Base-by-base conservation (phyloP, 192 early-diverging fungal genomes). In the Obelidium mucronatum region DNA sequence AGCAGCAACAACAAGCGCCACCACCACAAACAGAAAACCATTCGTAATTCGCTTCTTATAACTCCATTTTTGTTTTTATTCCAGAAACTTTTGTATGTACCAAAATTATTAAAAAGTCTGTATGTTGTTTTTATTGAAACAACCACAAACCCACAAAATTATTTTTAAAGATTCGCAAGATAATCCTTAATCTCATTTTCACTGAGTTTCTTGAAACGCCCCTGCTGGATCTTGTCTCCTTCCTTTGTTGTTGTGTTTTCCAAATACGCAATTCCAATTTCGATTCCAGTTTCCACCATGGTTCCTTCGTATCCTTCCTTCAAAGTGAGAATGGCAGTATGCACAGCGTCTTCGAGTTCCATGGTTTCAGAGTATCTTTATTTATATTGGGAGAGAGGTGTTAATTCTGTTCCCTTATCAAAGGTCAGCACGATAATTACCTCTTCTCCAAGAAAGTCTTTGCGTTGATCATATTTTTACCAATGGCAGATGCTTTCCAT, bases 401-500 rank as follows among this genome's bases (percentile, higher is more conserved):
- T 31, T 22, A 31, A 13, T 22, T 8, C 33, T 31, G 15, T 60
- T 60, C 33, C 33, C 33, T 13, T 31, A 30, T n/a, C n/a, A n/a
- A n/a, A n/a, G n/a, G n/a, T n/a, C n/a, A n/a, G n/a, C 33, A 19
- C 28, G 24, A 36, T 40, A 28, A 75, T 56, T 76, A 95, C 91
- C 96, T 81, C 90, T 99, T 99, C 82, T 99, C 97, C 73, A 99
- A 82, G 85, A 99, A 99, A 2, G 96, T 98, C 90, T 98, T 98
- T 72, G 98, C 95, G 83, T 98, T 99, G 70, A 97, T 84, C 97
- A 98, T 98, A 85, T 99, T 98, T 82, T 99, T 99, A 60, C 98
- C 98, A 60, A 98, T 98, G 0, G 97, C 96, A 33, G 93, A 95
- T 19, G 97, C 98, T 85, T 98, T 98, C 98, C 98, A 99, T 24